Base-by-base conservation (phyloP, 2,329 filamentous ascomycete genomes). In the Trichophyton benhamiae region DNA sequence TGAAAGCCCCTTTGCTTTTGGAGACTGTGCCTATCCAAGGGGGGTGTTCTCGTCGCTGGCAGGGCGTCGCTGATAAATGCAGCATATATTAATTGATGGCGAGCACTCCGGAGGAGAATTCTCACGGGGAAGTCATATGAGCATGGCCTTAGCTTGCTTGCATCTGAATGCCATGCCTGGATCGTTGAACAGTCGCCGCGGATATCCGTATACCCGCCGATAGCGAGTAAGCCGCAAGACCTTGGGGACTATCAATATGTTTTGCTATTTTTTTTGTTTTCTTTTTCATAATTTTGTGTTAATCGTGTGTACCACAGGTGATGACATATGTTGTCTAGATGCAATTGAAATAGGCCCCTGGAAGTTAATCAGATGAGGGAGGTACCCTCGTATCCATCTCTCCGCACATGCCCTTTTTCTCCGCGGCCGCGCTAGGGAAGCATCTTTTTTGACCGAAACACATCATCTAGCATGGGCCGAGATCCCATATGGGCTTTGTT, bases 181-280 rank as follows among this genome's bases (percentile, higher is more conserved):
- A 44, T 15, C 1, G 15, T 42, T 11, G 6, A 49, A 27, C 11
- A 15, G 46, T 27, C 46, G 46, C 49, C 49, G 49, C 27, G 49
- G n/a, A 55, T 55, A 55, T 36, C 49, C 49, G 49, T 55, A 36
- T 38, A 55, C 49, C 49, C 49, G 49, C 49, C n/a, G 27, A 17
- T 55, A 55, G 49, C 49, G 49, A 55, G 49, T 3, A 36, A 53
- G 25, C 48, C 48, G 48, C 17, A 30, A 36, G 20, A 55, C 49
- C 49, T 20, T 20, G 27, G 49, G 30, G 49, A 15, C 11, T 36
- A 8, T 53, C 7, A 27, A 25, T 13, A n/a, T 15, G 25, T 2
- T 52, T 22, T n/a, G 33, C 25, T 27, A 27, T 7, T 30, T 7
- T 30, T 7, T 30, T 30, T 30, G 27, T 30, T 30, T 30, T 30